Percentiles rank a stretch among this genome's conserved stretches.
Evolutionary conservation across 1,284 basidiomycete genomes (phyloP).

Genomic region (Ceratobasidium papillatum): DNA sequence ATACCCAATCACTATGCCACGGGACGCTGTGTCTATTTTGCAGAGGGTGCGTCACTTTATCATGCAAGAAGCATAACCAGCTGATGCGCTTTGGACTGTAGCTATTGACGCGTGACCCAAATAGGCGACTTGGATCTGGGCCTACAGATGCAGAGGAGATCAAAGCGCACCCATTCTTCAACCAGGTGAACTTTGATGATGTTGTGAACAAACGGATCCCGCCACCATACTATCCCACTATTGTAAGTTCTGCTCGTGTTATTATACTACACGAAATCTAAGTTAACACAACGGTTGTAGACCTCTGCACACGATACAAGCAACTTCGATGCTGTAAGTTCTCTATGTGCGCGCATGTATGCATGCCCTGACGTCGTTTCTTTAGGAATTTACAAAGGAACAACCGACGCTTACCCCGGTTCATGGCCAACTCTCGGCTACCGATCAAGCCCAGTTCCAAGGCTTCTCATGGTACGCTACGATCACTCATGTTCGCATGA

Average conservation of each 20-base stretch:
- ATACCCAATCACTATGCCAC: slow-evolving; percentile 99
- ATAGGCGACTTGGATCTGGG: slow-evolving; percentile 90
- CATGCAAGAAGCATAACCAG: slow-evolving; percentile 41
- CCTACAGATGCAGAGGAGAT: slow-evolving; percentile 96
- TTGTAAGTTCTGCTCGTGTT: slow-evolving; percentile 65
- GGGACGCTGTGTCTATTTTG: slow-evolving; percentile 94
- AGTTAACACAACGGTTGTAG: slow-evolving; percentile 37
- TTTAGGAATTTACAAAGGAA: slow-evolving; percentile 93
- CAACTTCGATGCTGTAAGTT: slow-evolving; percentile 48
- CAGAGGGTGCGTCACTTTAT: slow-evolving; percentile 72
- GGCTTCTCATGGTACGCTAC: slow-evolving; percentile 88
- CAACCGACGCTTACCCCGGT: slow-evolving; percentile 98
- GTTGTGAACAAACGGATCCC: slow-evolving; percentile 96
- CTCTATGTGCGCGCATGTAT: neutral
- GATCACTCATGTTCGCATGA: neutral
- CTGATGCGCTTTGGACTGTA: slow-evolving; percentile 51
- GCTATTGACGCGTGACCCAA: slow-evolving; percentile 94
- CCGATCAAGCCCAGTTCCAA: slow-evolving; percentile 94
- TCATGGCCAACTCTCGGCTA: slow-evolving; percentile 90
- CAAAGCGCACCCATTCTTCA: slow-evolving; percentile 98
- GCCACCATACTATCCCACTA: slow-evolving; percentile 95
- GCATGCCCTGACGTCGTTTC: slow-evolving; percentile 80
- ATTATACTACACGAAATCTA: neutral
- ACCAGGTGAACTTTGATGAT: slow-evolving; percentile 96
- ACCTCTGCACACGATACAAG: slow-evolving; percentile 60